A percentile compares a stretch with the other conserved stretches of the same genome.
Conservation (phyloP, 306 rosid genomes). For the Cucumis sativus region Cucumber_9930_V3 NC_026655.2:24470501-24471000, state of each 20-base stretch:
- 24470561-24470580: slow-evolving; percentile 38
- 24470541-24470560: background rate
- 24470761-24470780: no score
- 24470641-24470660: slow-evolving; percentile 59
- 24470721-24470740: background rate
- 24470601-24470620: slow-evolving; percentile 64
- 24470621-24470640: slow-evolving; percentile 51
- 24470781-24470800: background rate
- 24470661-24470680: slow-evolving; percentile 83
- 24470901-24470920: slow-evolving; percentile 69
- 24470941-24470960: slow-evolving; percentile 83
- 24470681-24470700: slow-evolving; percentile 17
- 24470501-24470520: slow-evolving; percentile 1
- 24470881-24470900: slow-evolving; percentile 74
- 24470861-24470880: slow-evolving; percentile 81
- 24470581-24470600: slow-evolving; percentile 85
- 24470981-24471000: slow-evolving; percentile 82
- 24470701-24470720: background rate
- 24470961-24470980: slow-evolving; percentile 86
- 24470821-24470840: slow-evolving; percentile 45
- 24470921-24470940: slow-evolving; percentile 65
- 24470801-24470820: slow-evolving; percentile 45
- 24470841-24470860: slow-evolving; percentile 49
- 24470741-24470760: background rate
- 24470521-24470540: background rate